Evolutionary conservation across 768 basidiomycete genomes (phyloP), one percentile per base, ranked within the genome.

Genomic region (Auricularia sp.): DNA sequence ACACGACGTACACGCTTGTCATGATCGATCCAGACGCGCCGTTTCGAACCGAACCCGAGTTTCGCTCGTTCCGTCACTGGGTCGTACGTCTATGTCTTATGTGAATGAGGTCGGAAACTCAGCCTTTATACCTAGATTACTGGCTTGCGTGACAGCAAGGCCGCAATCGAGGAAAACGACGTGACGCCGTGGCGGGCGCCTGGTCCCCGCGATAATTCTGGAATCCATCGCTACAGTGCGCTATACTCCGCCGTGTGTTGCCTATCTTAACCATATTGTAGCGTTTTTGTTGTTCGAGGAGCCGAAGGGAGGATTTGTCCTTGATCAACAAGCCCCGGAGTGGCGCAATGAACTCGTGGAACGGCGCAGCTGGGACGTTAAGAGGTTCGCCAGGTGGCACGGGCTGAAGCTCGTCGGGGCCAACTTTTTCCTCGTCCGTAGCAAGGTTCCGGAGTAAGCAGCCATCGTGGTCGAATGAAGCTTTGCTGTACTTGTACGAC

Each of bases 241-340:
- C 67, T 16, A 39, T 58, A 29, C 56, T 37, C 5, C 77, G 10
- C 54, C 37, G 21, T 29, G 33, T 62, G 29, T 37, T 37, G 7
- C 42, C 44, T 36, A 3, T 36, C 18, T 2, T 37, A 24, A 10
- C 29, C 37, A 42, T 33, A 51, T 13, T 56, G 5, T 33, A 79
- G 86, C 79, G 13, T 84, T 88, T 71, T 73, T 88, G 7, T 76
- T 88, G 8, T 88, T 84, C 69, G 77, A 83, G 68, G 87, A 88
- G 68, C 86, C 86, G 3, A 71, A 69, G 11, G 70, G 62, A 18
- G 68, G 75, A 0, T 76, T 84, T 65, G 66, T 58, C 1, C 74
- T 87, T 24, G 81, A 83, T 0, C 39, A 70, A 1, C 74, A 78
- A 11, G 82, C 81, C 3, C 73, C 75, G 0, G 85, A 88, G 66